These are phyloP conservation scores for Coelastrella sp. DNA, from an alignment of 139 green algal genomes.

Conservation along the genomic window DNA sequence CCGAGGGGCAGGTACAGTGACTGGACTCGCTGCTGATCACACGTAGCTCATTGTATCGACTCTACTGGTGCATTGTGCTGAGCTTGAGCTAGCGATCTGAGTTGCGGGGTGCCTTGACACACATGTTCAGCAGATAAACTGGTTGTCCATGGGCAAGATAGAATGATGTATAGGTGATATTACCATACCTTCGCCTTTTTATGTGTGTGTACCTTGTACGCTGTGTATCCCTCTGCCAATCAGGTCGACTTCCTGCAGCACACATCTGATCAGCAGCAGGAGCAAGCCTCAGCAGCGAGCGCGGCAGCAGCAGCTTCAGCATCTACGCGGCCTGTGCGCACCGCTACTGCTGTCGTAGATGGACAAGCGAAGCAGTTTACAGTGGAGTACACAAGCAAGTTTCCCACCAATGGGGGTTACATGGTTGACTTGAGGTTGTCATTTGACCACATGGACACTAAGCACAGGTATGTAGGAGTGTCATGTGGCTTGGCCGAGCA, in stretches of 20 bases:
- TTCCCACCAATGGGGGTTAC: constrained; percentile 85
- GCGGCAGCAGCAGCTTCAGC: constrained; percentile 10
- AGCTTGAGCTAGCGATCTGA: no score
- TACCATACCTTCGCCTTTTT: no score
- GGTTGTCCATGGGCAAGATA: no score
- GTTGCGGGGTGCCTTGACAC: no score
- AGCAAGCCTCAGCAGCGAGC: background rate
- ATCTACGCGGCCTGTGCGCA: constrained; percentile 53
- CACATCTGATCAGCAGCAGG: background rate
- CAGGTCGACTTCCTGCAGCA: constrained; percentile 33
- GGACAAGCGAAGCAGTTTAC: constrained; percentile 62
- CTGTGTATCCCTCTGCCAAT: background rate
- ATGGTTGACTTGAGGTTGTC: constrained; percentile 84
- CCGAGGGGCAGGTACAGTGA: constrained; percentile 72
- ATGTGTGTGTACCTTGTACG: no score
- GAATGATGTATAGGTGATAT: no score
- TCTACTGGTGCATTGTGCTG: no score
- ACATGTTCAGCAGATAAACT: no score
- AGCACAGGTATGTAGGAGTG: constrained; percentile 50
- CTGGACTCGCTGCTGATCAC: background rate
- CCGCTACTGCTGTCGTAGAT: constrained; percentile 66
- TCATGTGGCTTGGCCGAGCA: background rate
- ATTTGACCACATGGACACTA: constrained; percentile 79
- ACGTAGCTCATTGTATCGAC: background rate
- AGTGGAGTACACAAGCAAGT: constrained; percentile 46